Evolutionary conservation across 495 filamentous ascomycete genomes (phyloP).

Genomic region (Sabuloglossum arenarium): DNA sequence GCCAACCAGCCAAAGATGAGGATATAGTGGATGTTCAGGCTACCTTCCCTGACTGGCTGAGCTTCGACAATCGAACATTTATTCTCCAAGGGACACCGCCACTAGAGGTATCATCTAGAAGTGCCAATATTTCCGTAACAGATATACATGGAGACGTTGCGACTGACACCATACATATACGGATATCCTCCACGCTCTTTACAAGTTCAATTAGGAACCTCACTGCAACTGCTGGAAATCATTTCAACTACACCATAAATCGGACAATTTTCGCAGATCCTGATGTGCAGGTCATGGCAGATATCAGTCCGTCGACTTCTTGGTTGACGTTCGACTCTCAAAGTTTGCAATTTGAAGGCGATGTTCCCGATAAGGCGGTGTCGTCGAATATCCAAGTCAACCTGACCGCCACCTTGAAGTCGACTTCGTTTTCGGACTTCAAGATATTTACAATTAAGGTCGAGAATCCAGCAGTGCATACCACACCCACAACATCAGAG

Average conservation of each 20-base stretch:
- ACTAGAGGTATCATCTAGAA: slow-evolving; percentile 28
- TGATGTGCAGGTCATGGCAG: slow-evolving; percentile 31
- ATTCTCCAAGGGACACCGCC: slow-evolving; percentile 44
- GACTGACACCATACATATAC: slow-evolving; percentile 38
- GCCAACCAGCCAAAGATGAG: slow-evolving; percentile 22
- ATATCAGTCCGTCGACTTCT: slow-evolving; percentile 26
- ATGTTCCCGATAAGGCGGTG: slow-evolving; percentile 30
- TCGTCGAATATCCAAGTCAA: slow-evolving; percentile 24
- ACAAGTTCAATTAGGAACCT: slow-evolving; percentile 20
- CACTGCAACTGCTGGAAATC: slow-evolving; percentile 37
- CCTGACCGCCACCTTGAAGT: slow-evolving; percentile 28
- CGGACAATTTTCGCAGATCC: slow-evolving; percentile 28
- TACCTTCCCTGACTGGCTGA: slow-evolving; percentile 45
- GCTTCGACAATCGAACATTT: slow-evolving; percentile 40
- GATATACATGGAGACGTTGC: slow-evolving; percentile 45
- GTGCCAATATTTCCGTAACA: slow-evolving; percentile 41
- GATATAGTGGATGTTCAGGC: slow-evolving; percentile 29
- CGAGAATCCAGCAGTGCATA: background rate
- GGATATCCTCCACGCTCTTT: slow-evolving; percentile 26
- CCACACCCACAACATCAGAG: background rate
- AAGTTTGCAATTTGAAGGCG: slow-evolving; percentile 36
- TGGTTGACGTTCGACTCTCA: slow-evolving; percentile 49
- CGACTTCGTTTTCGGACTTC: slow-evolving; percentile 20
- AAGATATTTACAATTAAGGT: slow-evolving; percentile 31
- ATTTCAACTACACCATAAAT: slow-evolving; percentile 43